A percentile compares a stretch with the other conserved stretches of the same genome.
Conservation (phyloP, 768 basidiomycete genomes). For the Lentinula edodes region DNA sequence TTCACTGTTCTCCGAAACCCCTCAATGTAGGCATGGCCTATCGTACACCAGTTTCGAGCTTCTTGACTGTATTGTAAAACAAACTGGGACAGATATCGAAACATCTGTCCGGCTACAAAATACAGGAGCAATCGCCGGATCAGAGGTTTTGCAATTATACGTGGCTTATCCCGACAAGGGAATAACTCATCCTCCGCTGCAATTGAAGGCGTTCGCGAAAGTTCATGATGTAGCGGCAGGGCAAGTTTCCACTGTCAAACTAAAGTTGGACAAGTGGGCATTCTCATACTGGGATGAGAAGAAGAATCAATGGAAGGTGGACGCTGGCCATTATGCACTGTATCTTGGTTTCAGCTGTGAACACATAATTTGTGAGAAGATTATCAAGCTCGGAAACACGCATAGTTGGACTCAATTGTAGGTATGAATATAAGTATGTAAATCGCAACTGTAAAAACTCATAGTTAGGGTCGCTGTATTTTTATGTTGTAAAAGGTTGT, state of each 20-base stretch:
- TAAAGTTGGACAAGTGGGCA: constrained; percentile 62
- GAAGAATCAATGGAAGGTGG: constrained; percentile 41
- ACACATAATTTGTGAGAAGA: constrained; percentile 21
- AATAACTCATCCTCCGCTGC: constrained; percentile 48
- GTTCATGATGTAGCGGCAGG: constrained; percentile 46
- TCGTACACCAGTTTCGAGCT: constrained; percentile 71
- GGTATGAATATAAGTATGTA: background rate
- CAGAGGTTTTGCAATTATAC: constrained; percentile 66
- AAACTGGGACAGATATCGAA: constrained; percentile 20
- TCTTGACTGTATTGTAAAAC: constrained; percentile 36
- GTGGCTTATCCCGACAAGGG: constrained; percentile 45
- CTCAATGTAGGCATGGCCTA: constrained; percentile 48
- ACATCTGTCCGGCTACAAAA: constrained; percentile 50
- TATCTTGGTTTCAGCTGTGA: constrained; percentile 40
- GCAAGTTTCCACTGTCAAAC: constrained; percentile 26
- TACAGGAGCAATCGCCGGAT: constrained; percentile 45
- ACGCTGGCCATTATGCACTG: constrained; percentile 45
- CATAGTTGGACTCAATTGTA: constrained; percentile 50
- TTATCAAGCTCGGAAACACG: constrained; percentile 28
- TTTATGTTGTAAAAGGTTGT: background rate
- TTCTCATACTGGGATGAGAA: constrained; percentile 58
- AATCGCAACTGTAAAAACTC: background rate
- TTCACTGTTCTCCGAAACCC: background rate
- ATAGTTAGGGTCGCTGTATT: background rate
- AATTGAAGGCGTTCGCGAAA: constrained; percentile 66